Base-by-base conservation (phyloP, 306 rosid species). In the Medicago lupulina region DNA sequence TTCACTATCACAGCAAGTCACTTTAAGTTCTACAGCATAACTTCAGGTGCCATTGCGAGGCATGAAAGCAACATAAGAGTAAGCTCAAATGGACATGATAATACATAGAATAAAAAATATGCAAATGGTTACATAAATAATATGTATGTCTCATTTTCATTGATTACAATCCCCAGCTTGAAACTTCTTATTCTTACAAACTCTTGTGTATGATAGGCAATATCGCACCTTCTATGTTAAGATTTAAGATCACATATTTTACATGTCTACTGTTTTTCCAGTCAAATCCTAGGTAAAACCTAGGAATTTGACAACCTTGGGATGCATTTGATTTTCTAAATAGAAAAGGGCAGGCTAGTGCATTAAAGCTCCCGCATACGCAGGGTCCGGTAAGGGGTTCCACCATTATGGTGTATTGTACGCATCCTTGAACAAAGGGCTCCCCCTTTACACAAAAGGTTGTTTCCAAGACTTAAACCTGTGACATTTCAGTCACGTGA, bases 261-360 rank as follows among this genome's bases (percentile, higher is more conserved):
- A 6, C 5, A 49, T 15, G 55, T 49, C 17, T 49, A 15, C 8
- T 49, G 19, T 0, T 55, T 55, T 55, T 55, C 28, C 62, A 0
- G 62, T 10, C 62, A 6, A 55, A 21, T 57, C 36, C 7, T 21
- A 55, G 34, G 31, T 17, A 19, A 1, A 3, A 57, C 4, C 36
- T 57, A 57, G 9, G 34, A 57, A 19, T 55, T 19, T 57, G 62
- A 57, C 62, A 57, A 19, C 36, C 62, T 19, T 8, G 3, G 36
- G 62, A 57, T 57, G 63, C 63, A 21, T 57, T 57, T 57, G 36
- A 57, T 57, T 57, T 57, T n/a, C n/a, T n/a, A n/a, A n/a, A n/a
- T n/a, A n/a, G n/a, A n/a, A n/a, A n/a, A n/a, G n/a, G n/a, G n/a
- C n/a, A n/a, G n/a, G n/a, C n/a, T n/a, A n/a, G n/a, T n/a, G n/a